Evolutionary conservation across 768 basidiomycete genomes (phyloP).

Genomic region (Phlegmacium glaucopus): DNA sequence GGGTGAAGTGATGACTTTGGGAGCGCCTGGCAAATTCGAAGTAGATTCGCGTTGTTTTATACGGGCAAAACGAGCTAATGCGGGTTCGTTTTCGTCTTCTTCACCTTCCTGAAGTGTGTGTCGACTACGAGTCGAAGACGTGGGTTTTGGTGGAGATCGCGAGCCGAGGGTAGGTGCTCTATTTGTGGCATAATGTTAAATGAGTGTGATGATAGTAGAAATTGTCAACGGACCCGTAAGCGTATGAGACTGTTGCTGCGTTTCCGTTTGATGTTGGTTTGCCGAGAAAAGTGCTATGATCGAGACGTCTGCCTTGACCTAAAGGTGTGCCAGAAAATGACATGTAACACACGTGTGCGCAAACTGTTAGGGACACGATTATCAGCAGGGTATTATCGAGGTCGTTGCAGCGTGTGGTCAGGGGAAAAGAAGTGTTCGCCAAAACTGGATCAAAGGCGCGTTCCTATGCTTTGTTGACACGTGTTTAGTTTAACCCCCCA

Average conservation of each 20-base stretch:
- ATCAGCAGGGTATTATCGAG: slow-evolving; percentile 8
- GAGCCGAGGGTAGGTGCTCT: slow-evolving; percentile 56
- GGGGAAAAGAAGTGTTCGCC: slow-evolving; percentile 9
- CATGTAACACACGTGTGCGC: slow-evolving; percentile 47
- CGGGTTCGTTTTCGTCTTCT: slow-evolving; percentile 38
- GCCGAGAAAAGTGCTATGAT: slow-evolving; percentile 75
- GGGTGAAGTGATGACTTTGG: slow-evolving; percentile 41
- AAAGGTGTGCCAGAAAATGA: slow-evolving; percentile 83
- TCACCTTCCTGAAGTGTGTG: slow-evolving; percentile 26
- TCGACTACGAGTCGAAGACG: slow-evolving; percentile 34
- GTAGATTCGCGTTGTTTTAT: slow-evolving; percentile 40
- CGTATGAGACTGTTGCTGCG: slow-evolving; percentile 55
- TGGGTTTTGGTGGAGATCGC: slow-evolving; percentile 57
- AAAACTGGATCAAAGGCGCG: slow-evolving; percentile 19
- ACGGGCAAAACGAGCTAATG: slow-evolving; percentile 40
- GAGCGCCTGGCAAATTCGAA: slow-evolving; percentile 28
- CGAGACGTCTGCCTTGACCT: slow-evolving; percentile 83
- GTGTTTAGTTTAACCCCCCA: slow-evolving; percentile 12
- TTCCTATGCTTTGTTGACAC: slow-evolving; percentile 7
- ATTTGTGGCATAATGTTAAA: slow-evolving; percentile 15
- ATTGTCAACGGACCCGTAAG: slow-evolving; percentile 57
- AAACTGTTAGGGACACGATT: slow-evolving; percentile 11
- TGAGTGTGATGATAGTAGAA: slow-evolving; percentile 14
- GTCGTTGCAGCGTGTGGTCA: not conserved
- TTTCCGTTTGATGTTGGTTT: slow-evolving; percentile 42